A percentile compares a stretch with the other conserved stretches of the same genome.
These are phyloP conservation scores for Eucalyptus cloeziana DNA, from an alignment of 345 rosid species.

Conservation along the genomic window DNA sequence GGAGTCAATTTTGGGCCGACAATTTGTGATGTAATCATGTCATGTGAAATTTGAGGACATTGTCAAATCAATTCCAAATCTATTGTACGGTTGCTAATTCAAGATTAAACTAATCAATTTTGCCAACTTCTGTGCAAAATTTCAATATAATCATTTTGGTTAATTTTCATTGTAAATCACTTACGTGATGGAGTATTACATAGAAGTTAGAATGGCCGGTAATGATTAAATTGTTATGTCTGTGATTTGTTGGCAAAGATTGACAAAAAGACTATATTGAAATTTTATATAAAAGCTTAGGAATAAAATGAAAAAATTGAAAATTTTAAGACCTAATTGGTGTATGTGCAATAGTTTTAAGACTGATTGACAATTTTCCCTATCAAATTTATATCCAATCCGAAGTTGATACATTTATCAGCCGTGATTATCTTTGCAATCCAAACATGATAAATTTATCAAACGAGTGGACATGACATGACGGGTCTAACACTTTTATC, in stretches of 20 bases:
- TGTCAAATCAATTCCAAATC: background rate
- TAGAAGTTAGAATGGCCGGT: accelerated
- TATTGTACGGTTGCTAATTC: background rate
- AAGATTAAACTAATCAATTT: background rate
- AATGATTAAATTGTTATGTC: background rate
- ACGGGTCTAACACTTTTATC: background rate
- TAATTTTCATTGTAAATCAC: background rate
- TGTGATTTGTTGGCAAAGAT: background rate
- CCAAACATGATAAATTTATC: background rate
- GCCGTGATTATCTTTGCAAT: background rate
- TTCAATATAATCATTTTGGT: background rate
- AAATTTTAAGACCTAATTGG: background rate
- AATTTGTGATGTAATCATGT: background rate
- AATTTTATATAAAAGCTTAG: background rate
- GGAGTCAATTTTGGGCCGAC: background rate
- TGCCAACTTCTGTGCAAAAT: background rate
- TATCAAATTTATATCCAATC: background rate
- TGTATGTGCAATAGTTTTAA: background rate
- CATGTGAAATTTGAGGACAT: background rate
- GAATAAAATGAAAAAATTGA: background rate
- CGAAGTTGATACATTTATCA: background rate
- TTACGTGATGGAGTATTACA: background rate
- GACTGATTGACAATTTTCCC: background rate
- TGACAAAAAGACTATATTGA: background rate
- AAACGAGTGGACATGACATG: background rate